Percentiles rank a stretch among this genome's conserved stretches.
phyloP scores from a whole-genome alignment of 1,284 basidiomycete genomes.

The Tylopilus orsonianus region DNA sequence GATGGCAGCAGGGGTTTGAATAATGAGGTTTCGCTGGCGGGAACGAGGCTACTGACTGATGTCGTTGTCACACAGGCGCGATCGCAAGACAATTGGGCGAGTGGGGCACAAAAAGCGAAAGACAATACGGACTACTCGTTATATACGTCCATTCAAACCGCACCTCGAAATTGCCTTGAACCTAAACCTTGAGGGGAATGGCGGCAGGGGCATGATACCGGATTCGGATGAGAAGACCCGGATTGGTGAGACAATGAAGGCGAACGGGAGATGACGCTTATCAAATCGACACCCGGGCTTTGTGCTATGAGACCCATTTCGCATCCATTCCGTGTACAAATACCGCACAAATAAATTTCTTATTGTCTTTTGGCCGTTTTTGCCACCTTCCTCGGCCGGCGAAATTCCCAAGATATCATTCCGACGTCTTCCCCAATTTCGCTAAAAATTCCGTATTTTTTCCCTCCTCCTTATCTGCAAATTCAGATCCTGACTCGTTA shows the following conservation, averaged over 20 bases:
- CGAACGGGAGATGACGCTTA: constrained; percentile 29
- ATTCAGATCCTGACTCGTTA: constrained; percentile 34
- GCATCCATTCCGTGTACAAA: constrained; percentile 46
- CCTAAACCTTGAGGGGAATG: constrained; percentile 28
- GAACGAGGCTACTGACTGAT: constrained; percentile 38
- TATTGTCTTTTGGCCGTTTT: constrained; percentile 45
- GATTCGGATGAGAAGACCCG: constrained; percentile 26
- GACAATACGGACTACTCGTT: constrained; percentile 59
- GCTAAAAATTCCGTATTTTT: constrained; percentile 37
- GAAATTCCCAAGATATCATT: constrained; percentile 33
- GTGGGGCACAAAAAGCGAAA: constrained; percentile 57
- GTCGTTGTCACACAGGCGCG: constrained; percentile 47
- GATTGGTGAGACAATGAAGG: constrained; percentile 38
- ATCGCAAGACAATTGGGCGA: constrained; percentile 60
- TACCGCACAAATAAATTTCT: constrained; percentile 37
- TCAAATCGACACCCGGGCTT: constrained; percentile 30
- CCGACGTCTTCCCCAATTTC: constrained; percentile 22
- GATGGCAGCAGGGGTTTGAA: constrained; percentile 36
- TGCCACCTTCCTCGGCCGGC: constrained; percentile 36
- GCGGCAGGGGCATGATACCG: constrained; percentile 22
- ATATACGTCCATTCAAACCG: constrained; percentile 50
- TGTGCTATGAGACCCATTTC: constrained; percentile 40
- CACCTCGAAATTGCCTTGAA: constrained; percentile 26
- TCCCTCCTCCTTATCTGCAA: constrained; percentile 32
- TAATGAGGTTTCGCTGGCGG: constrained; percentile 45